Conservation (phyloP, 371 early-diverging fungal genomes). For the Mucor indicus region DNA sequence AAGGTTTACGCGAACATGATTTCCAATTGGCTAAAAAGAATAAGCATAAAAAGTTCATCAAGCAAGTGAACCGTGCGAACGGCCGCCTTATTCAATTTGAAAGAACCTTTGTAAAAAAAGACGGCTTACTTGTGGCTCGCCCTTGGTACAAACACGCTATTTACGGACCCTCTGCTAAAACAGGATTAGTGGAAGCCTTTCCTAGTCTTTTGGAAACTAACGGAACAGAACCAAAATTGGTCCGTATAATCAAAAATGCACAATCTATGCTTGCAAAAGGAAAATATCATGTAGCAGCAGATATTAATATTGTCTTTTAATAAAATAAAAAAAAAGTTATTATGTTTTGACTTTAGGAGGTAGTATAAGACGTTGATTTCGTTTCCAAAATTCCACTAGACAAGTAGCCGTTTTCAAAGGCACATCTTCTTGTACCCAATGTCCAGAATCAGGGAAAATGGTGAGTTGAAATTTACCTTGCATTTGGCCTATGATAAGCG, state of each 20-base stretch:
- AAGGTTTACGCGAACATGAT: slow-evolving; percentile 3
- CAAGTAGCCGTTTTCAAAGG: slow-evolving; percentile 71
- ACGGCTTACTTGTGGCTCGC: slow-evolving; percentile 43
- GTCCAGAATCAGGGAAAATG: slow-evolving; percentile 83
- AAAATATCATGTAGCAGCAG: background rate
- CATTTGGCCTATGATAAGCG: slow-evolving; percentile 83
- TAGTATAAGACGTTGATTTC: slow-evolving; percentile 73
- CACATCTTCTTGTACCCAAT: slow-evolving; percentile 88
- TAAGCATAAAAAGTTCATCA: slow-evolving; percentile 7
- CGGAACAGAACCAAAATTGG: background rate
- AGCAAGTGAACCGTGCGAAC: slow-evolving; percentile 34
- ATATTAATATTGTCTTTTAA: background rate
- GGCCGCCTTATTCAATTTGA: slow-evolving; percentile 47
- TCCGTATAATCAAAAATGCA: slow-evolving; percentile 3
- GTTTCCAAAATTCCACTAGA: slow-evolving; percentile 76
- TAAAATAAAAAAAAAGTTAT: no score
- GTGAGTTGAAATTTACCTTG: slow-evolving; percentile 82
- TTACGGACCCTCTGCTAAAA: slow-evolving; percentile 50
- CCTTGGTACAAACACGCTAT: slow-evolving; percentile 63
- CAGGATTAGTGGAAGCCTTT: slow-evolving; percentile 43
- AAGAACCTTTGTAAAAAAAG: slow-evolving; percentile 47
- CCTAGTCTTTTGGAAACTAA: slow-evolving; percentile 43
- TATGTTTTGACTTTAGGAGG: slow-evolving; percentile 45
- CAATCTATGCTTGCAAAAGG: slow-evolving; percentile 6
- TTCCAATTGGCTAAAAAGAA: background rate